Base-by-base conservation (phyloP, 2,329 filamentous ascomycete genomes). In the Fusarium burgessii region DNA sequence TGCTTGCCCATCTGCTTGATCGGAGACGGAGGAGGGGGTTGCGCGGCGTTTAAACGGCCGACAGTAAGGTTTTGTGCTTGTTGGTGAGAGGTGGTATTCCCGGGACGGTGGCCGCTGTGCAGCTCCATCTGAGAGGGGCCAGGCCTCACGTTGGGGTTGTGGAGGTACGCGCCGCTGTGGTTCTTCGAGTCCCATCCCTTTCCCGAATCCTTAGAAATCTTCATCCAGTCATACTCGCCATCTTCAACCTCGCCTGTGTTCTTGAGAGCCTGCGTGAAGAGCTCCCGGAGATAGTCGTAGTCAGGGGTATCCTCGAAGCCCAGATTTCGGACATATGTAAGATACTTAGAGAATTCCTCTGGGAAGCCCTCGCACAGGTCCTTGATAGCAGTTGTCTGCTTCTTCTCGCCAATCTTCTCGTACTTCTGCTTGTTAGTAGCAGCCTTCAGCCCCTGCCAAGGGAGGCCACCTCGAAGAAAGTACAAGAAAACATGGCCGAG, bases 151-250 rank as follows among this genome's bases (percentile, higher is more conserved):
- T 94, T 94, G 80, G 91, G 89, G 84, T 93, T 91, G 84, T 95
- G 93, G 74, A 93, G 86, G 75, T 87, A 87, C 36, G 77, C 77
- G 72, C 83, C 82, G 73, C 83, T 83, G 81, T 93, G 91, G 77
- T 92, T 91, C 81, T 93, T 93, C 60, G 80, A 79, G 83, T 97
- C 94, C 93, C 93, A 97, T 70, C 94, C 94, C 84, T 97, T 96
- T 83, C 94, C 93, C 77, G 87, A 85, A 78, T 88, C 87, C 81
- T 90, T 90, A 85, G 94, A 96, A 76, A 97, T 87, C 88, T 97
- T 98, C 94, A 98, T 97, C 96, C 96, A 99, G 84, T 99, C 96
- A 82, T 98, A 99, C 81, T 98, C 95, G 78, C 96, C 96, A 82
- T 99, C 96, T 80, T 98, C 96, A 12, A 98, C 91, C 77, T 97